Percentiles rank a stretch among this genome's conserved stretches.
Conservation (phyloP, 768 basidiomycete genomes). For the Lentinus tigrinus region DNA sequence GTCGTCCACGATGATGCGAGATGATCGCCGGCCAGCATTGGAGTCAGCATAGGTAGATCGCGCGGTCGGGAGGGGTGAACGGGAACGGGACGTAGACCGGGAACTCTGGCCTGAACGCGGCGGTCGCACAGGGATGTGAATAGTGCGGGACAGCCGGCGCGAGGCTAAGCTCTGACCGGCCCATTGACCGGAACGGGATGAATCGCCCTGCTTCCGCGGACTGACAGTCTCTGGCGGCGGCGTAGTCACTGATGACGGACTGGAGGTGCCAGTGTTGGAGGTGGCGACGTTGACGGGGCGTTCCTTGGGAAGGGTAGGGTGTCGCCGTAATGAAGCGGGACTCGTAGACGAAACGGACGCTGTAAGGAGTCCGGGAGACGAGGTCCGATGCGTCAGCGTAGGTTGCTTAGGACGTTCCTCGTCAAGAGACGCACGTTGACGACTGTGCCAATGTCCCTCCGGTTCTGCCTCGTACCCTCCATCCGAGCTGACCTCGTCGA, state of each 20-base stretch:
- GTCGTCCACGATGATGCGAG: slow-evolving; percentile 80
- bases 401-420: slow-evolving; percentile 37
- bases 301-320: slow-evolving; percentile 67
- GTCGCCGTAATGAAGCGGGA: slow-evolving; percentile 67
- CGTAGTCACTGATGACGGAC: slow-evolving; percentile 40
- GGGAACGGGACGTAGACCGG: slow-evolving; percentile 91
- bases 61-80: slow-evolving; percentile 75
- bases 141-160: slow-evolving; percentile 81
- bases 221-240: slow-evolving; percentile 62
- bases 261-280: slow-evolving; percentile 51
- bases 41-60: slow-evolving; percentile 67
- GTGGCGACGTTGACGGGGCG: slow-evolving; percentile 53
- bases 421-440: slow-evolving; percentile 72
- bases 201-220: slow-evolving; percentile 59
- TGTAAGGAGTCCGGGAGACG: slow-evolving; percentile 56
- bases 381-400: slow-evolving; percentile 52
- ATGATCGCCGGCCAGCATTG: slow-evolving; percentile 69
- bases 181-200: slow-evolving; percentile 51
- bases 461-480: slow-evolving; percentile 81
- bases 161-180: slow-evolving; percentile 50
- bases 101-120: slow-evolving; percentile 80
- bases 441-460: slow-evolving; percentile 52
- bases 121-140: slow-evolving; percentile 70
- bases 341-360: slow-evolving; percentile 69
- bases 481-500: slow-evolving; percentile 76